Conservation (phyloP, 805 yeast genomes). For the Ogataea methylovora region DNA sequence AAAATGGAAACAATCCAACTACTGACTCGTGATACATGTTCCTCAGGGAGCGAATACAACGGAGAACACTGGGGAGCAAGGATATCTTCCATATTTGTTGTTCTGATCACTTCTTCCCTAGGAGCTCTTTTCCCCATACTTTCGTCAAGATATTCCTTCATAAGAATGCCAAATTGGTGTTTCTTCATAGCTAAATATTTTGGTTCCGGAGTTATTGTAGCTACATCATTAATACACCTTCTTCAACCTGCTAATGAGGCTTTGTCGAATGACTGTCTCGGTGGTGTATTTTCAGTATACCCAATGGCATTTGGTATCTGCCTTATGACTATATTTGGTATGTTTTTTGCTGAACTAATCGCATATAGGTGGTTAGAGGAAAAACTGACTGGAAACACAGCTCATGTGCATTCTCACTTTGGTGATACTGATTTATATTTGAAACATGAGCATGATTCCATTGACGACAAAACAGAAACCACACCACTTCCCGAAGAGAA, state of each 20-base stretch:
- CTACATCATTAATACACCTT: slow-evolving; percentile 75
- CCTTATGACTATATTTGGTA: slow-evolving; percentile 40
- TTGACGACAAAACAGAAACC: slow-evolving; percentile 8
- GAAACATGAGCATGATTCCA: slow-evolving; percentile 19
- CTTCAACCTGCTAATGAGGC: slow-evolving; percentile 62
- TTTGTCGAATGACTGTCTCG: slow-evolving; percentile 50
- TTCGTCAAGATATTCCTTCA: slow-evolving; percentile 49
- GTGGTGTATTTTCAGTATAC: slow-evolving; percentile 45
- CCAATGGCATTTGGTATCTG: slow-evolving; percentile 51
- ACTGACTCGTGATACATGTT: slow-evolving; percentile 9
- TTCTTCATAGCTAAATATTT: slow-evolving; percentile 67
- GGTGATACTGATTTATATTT: slow-evolving; percentile 33
- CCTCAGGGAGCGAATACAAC: slow-evolving; percentile 10
- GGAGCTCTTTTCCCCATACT: slow-evolving; percentile 60
- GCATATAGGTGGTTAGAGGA: slow-evolving; percentile 40
- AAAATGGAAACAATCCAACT: neutral
- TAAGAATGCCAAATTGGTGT: slow-evolving; percentile 52
- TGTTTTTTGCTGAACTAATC: slow-evolving; percentile 44
- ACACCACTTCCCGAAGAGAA: slow-evolving; percentile 6
- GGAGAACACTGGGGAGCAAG: slow-evolving; percentile 34
- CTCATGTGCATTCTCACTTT: slow-evolving; percentile 48
- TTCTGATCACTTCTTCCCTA: slow-evolving; percentile 46
- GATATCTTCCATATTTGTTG: slow-evolving; percentile 57
- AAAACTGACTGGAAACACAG: slow-evolving; percentile 16
- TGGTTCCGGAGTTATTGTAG: slow-evolving; percentile 79